Base-by-base conservation (phyloP, 305 asterid species). In the Rubia balearica region DNA sequence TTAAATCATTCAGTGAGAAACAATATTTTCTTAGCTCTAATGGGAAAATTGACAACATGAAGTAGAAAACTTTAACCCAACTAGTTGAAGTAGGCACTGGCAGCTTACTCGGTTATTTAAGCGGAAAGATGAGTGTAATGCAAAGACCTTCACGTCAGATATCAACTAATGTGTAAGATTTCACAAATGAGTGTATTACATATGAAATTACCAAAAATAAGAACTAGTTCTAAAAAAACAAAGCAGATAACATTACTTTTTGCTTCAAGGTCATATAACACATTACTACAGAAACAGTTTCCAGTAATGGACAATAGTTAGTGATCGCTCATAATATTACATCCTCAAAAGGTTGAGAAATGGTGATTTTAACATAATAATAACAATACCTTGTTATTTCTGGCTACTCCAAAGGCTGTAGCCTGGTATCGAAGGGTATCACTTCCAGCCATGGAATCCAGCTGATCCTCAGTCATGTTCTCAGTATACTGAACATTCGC, bases 401-500 rank as follows among this genome's bases (percentile, higher is more conserved):
- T 88, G 41, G 91, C 85, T 67, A 90, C 76, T 67, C 99, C 99
- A 83, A 87, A 90, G 71, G 99, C 92, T 36, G 99, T 95, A 63
- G 97, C 98, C 84, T 95, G 99, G 84, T 92, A 95, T 22, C 99
- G 99, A 59, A 95, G 96, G 13, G 95, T 90, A 46, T 95, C 99
- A 82, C 99, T 90, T 83, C 98, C 99, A 70, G 98, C 91, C 99
- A 95, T 92, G 68, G 99, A 94, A 84, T 95, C 99, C 79, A 95
- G 82, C 69, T 95, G 98, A 65, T 95, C 99, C 85, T 95, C 99
- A 0, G 99, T 95, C 98, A 95, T 92, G 86, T 95, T 95, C 85
- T 95, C 99, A 10, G 98, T 91, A 78, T 95, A 95, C 71, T 91
- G 99, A 42, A 95, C 97, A 79, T 95, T 95, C 40, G 99, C 99